Percentiles rank a stretch among this genome's conserved stretches.
Evolutionary conservation across 1,139 yeast genomes (phyloP).

Genomic region (Tardiomyces digboiensis): DNA sequence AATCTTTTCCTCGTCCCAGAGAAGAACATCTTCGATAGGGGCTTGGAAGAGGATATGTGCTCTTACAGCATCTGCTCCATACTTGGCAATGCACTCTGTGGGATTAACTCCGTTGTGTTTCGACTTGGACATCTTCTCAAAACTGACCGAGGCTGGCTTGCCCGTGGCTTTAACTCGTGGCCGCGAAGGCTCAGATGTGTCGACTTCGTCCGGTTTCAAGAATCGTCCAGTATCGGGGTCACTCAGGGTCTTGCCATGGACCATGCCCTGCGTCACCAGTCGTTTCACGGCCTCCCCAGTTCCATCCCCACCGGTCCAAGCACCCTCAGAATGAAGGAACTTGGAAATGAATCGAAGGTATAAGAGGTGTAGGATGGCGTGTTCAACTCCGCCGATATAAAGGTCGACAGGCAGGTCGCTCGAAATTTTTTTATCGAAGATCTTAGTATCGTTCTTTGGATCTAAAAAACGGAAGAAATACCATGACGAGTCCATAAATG

Average conservation of each 20-base stretch:
- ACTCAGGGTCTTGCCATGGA: conserved; percentile 76
- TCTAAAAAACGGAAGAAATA: conserved; percentile 82
- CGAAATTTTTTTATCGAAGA: conserved; percentile 48
- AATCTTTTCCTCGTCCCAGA: conserved; percentile 88
- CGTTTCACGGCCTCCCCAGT: conserved; percentile 73
- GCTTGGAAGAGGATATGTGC: conserved; percentile 95
- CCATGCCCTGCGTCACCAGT: conserved; percentile 95
- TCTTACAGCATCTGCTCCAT: conserved; percentile 93
- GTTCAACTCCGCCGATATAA: conserved; percentile 94
- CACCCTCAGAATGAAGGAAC: conserved; percentile 53
- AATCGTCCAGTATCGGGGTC: conserved; percentile 69
- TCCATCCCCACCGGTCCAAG: conserved; percentile 43
- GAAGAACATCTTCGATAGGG: conserved; percentile 69
- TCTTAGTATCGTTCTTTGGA: conserved; percentile 43
- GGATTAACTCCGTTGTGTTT: conserved; percentile 95
- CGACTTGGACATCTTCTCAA: conserved; percentile 94
- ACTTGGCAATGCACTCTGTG: conserved; percentile 55
- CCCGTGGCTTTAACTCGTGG: conserved; percentile 46
- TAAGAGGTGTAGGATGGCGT: conserved; percentile 83
- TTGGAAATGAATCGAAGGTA: conserved; percentile 82
- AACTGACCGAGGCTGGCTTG: conserved; percentile 43
- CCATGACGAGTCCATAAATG: conserved; percentile 98
- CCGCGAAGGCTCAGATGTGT: conserved; percentile 19
- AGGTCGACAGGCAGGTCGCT: conserved; percentile 73
- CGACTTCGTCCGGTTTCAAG: conserved; percentile 68